phyloP scores from a whole-genome alignment of 768 basidiomycete species.

The Leccinum arenicola region DNA sequence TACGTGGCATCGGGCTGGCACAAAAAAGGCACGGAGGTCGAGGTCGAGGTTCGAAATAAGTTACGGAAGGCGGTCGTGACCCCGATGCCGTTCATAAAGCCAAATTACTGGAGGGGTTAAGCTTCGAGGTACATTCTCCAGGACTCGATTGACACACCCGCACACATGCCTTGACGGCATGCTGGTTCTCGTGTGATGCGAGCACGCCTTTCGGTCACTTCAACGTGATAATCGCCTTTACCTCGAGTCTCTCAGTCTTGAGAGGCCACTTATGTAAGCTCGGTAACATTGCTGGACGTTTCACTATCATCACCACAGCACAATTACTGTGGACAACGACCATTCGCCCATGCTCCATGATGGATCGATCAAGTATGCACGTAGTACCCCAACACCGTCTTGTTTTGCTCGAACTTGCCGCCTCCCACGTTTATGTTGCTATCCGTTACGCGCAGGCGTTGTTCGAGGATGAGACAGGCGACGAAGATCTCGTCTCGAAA shows the following conservation, averaged over 20 bases:
- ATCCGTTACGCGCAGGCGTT: constrained; percentile 9
- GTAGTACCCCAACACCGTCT: constrained; percentile 7
- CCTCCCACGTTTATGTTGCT: constrained; percentile 7
- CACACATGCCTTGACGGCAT: neutral
- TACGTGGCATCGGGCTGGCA: constrained; percentile 81
- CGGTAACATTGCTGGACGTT: neutral
- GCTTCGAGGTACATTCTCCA: neutral
- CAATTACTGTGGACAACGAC: neutral
- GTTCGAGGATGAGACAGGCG: constrained; percentile 15
- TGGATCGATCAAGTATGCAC: neutral
- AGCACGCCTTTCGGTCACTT: neutral
- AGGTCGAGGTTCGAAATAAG: constrained; percentile 83
- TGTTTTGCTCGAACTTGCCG: constrained; percentile 15
- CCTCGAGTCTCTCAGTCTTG: neutral
- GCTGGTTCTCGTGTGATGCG: neutral
- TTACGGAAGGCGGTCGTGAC: constrained; percentile 69
- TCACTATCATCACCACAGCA: neutral
- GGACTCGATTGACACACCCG: neutral
- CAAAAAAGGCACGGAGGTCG: constrained; percentile 86
- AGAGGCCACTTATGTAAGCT: neutral
- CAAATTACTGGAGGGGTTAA: constrained; percentile 76
- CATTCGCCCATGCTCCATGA: neutral
- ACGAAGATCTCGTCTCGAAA: constrained; percentile 15
- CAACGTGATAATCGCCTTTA: neutral
- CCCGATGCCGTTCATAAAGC: constrained; percentile 84